A percentile compares a stretch with the other conserved stretches of the same genome.
Evolutionary conservation across 768 basidiomycete species (phyloP).

Genomic region (Boletus barrowsii): DNA sequence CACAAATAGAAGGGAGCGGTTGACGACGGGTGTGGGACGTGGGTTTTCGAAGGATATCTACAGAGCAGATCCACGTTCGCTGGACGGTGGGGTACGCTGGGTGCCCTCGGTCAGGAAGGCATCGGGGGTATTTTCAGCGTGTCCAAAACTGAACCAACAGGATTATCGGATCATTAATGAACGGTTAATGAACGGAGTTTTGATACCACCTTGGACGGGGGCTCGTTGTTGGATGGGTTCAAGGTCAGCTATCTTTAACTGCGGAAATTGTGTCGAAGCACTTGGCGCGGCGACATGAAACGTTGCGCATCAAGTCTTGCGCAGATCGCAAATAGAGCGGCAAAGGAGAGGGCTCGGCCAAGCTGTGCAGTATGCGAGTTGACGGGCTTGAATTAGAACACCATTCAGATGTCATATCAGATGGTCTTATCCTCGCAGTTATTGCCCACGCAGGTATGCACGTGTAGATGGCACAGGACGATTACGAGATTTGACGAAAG

Average conservation of each 20-base stretch:
- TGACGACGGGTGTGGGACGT: slow-evolving; percentile 43
- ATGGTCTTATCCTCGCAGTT: neutral
- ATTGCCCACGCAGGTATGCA: slow-evolving; percentile 7
- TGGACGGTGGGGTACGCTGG: slow-evolving; percentile 50
- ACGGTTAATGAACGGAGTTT: slow-evolving; percentile 26
- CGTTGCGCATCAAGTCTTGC: slow-evolving; percentile 1
- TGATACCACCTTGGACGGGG: neutral
- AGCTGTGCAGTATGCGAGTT: slow-evolving; percentile 15
- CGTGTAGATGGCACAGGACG: neutral
- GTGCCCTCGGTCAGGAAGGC: slow-evolving; percentile 29
- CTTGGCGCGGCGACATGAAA: slow-evolving; percentile 15
- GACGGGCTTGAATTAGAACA: slow-evolving; percentile 21
- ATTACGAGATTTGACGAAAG: slow-evolving; percentile 18
- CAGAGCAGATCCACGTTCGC: slow-evolving; percentile 47
- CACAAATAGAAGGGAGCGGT: slow-evolving; percentile 38
- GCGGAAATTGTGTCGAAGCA: slow-evolving; percentile 20
- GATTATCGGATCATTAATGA: slow-evolving; percentile 29
- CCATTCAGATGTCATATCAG: slow-evolving; percentile 4
- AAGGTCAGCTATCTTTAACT: slow-evolving; percentile 15
- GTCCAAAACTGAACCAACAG: slow-evolving; percentile 37
- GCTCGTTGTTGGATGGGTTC: neutral
- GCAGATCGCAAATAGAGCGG: slow-evolving; percentile 18
- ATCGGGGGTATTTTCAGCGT: slow-evolving; percentile 59
- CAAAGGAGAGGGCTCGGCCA: slow-evolving; percentile 1
- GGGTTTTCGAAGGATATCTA: slow-evolving; percentile 59